Conservation (phyloP, 2,329 filamentous ascomycete genomes). For the Monilinia laxa region DNA sequence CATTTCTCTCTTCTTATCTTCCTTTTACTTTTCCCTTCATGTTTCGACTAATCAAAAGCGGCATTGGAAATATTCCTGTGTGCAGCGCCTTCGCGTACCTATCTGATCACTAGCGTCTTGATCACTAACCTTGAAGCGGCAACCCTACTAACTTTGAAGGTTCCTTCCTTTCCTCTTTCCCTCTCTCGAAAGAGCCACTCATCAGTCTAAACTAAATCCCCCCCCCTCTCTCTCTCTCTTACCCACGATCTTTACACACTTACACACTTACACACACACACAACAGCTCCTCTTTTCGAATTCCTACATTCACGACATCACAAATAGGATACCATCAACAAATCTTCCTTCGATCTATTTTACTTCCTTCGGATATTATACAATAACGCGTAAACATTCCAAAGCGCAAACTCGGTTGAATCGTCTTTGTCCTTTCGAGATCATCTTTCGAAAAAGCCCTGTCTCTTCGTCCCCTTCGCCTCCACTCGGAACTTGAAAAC, state of each 20-base stretch:
- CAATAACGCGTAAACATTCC: slow-evolving; percentile 22
- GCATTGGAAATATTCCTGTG: slow-evolving; percentile 14
- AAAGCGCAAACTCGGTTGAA: slow-evolving; percentile 25
- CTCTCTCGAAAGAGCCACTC: slow-evolving; percentile 18
- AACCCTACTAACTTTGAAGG: slow-evolving; percentile 15
- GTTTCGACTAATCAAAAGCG: slow-evolving; percentile 16
- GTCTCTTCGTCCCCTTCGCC: slow-evolving; percentile 18
- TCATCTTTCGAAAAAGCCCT: slow-evolving; percentile 15
- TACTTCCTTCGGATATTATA: too few relatives aligned
- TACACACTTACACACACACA: not conserved
- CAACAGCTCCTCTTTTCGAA: slow-evolving; percentile 2
- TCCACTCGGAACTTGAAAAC: slow-evolving; percentile 23
- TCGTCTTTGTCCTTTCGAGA: slow-evolving; percentile 24
- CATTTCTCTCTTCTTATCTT: not conserved
- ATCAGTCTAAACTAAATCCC: slow-evolving; percentile 17
- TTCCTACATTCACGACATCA: slow-evolving; percentile 12
- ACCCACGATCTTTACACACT: slow-evolving; percentile 4
- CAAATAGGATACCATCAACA: slow-evolving; percentile 15
- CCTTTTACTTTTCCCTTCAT: not conserved
- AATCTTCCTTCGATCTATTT: slow-evolving; percentile 12
- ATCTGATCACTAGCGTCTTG: slow-evolving; percentile 14
- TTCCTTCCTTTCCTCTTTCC: slow-evolving; percentile 22
- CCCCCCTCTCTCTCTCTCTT: slow-evolving; percentile 11
- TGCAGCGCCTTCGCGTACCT: slow-evolving; percentile 18
- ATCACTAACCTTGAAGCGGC: slow-evolving; percentile 23